Evolutionary conservation across 164 flowering plant species (phyloP).

Genomic region (Stephania japonica): DNA sequence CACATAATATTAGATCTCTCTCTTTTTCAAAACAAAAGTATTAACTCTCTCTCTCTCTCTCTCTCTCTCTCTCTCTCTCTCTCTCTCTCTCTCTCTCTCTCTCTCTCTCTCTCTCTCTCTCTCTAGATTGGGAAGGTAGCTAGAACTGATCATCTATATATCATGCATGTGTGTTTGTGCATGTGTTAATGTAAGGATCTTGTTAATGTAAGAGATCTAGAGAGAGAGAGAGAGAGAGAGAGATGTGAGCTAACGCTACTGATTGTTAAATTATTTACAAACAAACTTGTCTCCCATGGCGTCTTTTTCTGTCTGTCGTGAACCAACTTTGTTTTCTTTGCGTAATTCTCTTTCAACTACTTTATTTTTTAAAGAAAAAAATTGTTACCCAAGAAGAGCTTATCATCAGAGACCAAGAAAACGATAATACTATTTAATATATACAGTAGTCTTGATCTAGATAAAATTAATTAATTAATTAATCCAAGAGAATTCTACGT

Average conservation of each 20-base stretch:
- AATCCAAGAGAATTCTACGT: background rate
- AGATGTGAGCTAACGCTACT: background rate
- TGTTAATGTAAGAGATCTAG: too few relatives aligned
- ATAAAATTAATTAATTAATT: too few relatives aligned
- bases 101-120: background rate
- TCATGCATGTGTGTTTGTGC: background rate
- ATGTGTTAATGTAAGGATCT: background rate
- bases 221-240: constrained; percentile 7
- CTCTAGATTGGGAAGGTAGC: background rate
- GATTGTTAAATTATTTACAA: constrained; percentile 8
- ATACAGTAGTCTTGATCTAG: too few relatives aligned
- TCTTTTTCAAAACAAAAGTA: too few relatives aligned
- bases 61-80: background rate
- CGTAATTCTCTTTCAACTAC: background rate
- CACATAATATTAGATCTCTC: background rate
- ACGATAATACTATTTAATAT: too few relatives aligned
- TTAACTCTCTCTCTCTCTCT: background rate
- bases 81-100: background rate
- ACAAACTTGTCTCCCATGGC: constrained; percentile 9
- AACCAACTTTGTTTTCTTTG: constrained; percentile 2
- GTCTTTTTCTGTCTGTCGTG: constrained; percentile 11
- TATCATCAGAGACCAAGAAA: background rate
- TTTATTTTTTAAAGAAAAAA: background rate
- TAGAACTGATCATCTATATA: background rate
- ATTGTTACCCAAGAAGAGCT: background rate